Base-by-base conservation (phyloP, 345 rosid species). In the Geranium brycei region DNA sequence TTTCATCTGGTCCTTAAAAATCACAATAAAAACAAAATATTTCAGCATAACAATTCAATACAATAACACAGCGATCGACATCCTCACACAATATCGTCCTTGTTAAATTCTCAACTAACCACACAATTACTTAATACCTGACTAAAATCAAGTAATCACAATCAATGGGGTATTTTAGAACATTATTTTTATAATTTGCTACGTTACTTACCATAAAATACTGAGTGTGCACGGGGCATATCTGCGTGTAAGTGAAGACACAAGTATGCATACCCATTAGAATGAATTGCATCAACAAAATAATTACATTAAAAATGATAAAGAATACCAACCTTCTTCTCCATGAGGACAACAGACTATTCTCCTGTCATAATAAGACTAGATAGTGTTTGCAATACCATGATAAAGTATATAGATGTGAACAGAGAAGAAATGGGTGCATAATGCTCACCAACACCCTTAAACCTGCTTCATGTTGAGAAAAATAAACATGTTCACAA, bases 301-400 rank as follows among this genome's bases (percentile, higher is more conserved):
- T 56, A 68, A 19, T 41, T 6, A 32, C 4, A 32, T 32, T 2
- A 68, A 41, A 32, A 3, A 32, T 32, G 6, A 32, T 32, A 32
- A 32, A 32, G 38, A 32, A 3, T 64, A 75, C 85, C 15, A 73
- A 84, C 97, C 95, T 62, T 84, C 95, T 82, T 81, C 97, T 62
- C 83, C 97, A 55, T 95, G 95, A 11, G 92, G 95, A 73, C 91
- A 90, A 65, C 97, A 92, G 66, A 87, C 89, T 68, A 85, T 84
- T 86, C 97, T 86, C 82, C 75, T 82, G 81, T 84, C 87, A 61
- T 79, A 84, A 77, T 80, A 80, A 12, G 97, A 86, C 80, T 81
- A 17, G 40, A 17, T 17, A 14, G 17, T 7, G 56, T n/a, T 32
- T 0, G 14, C 4, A 38, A 32, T 7, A 10, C 11, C 19, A 41